phyloP scores from a whole-genome alignment of 768 basidiomycete genomes.

The Agaricus sinodeliciosus region DNA sequence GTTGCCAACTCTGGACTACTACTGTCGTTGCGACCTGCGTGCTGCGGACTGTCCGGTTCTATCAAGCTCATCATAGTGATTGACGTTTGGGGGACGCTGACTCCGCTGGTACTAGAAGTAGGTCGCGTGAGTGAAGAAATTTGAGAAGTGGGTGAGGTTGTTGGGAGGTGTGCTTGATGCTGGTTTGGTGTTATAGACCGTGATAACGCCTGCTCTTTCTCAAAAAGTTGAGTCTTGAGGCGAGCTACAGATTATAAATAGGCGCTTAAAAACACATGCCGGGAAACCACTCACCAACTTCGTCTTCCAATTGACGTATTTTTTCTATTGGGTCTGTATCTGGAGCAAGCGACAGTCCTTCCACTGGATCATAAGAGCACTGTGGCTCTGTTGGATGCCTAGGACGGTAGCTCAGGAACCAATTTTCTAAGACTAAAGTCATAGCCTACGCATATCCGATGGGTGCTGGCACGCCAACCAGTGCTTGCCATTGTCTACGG shows the following conservation, averaged over 20 bases:
- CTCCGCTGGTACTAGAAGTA: constrained; percentile 25
- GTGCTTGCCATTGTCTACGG: constrained; percentile 70
- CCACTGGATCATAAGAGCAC: constrained; percentile 82
- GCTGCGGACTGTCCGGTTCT: constrained; percentile 29
- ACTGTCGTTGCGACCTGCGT: constrained; percentile 35
- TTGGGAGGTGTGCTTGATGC: constrained; percentile 11
- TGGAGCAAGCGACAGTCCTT: constrained; percentile 69
- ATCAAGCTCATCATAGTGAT: constrained; percentile 36
- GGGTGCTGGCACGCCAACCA: constrained; percentile 80
- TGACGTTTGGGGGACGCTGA: constrained; percentile 39
- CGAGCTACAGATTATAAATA: constrained; percentile 35
- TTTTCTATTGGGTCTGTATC: constrained; percentile 77
- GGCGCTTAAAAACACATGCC: constrained; percentile 3
- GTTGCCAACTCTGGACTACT: constrained; percentile 45
- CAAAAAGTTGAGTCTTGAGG: constrained; percentile 56
- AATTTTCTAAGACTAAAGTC: background rate
- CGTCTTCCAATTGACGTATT: constrained; percentile 69
- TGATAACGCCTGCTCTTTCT: constrained; percentile 33
- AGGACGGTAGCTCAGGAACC: constrained; percentile 11
- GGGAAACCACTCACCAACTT: constrained; percentile 48
- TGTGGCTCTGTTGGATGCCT: constrained; percentile 85
- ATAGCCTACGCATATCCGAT: constrained; percentile 67
- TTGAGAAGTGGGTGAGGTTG: constrained; percentile 15
- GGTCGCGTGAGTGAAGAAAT: constrained; percentile 17
- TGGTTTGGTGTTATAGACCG: constrained; percentile 34